Base-by-base conservation (phyloP, 495 filamentous ascomycete species). In the Sordaria brevicollis region DNA sequence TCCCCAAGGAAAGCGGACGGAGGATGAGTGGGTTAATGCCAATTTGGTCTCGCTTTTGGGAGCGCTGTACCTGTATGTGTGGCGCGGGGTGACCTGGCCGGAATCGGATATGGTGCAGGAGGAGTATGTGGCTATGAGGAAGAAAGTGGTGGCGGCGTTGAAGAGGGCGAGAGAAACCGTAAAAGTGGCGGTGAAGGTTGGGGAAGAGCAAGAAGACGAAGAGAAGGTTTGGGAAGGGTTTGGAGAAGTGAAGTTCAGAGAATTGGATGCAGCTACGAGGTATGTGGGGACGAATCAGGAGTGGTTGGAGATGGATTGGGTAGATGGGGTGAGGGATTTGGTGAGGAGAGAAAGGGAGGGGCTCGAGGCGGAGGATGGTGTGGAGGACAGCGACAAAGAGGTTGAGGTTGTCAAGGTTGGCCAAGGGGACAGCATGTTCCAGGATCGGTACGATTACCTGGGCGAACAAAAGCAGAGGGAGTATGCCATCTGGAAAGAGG, bases 361-460 rank as follows among this genome's bases (percentile, higher is more conserved):
- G 3, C 33, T 39, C 19, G 68, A 70, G 13, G 57, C 69, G 15
- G 71, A 71, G 6, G 72, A 76, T 43, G 75, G 33, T 19, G 75
- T 75, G 25, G 74, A 78, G 41, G 72, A 68, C 36, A 70, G 76
- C 29, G 72, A 71, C 8, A 35, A 66, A 17, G 74, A 70, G 17
- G 66, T 75, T 6, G 77, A 79, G 68, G 71, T 73, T 29, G 67
- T 79, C 62, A 78, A 78, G 72, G 73, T 79, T 31, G 79, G 73
- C 75, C 84, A 71, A 86, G 87, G 68, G 31, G 91, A 91, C 15
- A 93, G 89, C 3, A 95, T 95, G 92, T 90, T 96, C 81, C 92
- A 96, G 79, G 89, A 91, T 70, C 84, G 87, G 54, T 89, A 93
- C 68, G 92, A 97, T 79, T 96, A 88, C 77, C 76, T 97, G 74